Base-by-base conservation (phyloP, 129 eudicot genomes). In the Flaveria bidentis region DNA sequence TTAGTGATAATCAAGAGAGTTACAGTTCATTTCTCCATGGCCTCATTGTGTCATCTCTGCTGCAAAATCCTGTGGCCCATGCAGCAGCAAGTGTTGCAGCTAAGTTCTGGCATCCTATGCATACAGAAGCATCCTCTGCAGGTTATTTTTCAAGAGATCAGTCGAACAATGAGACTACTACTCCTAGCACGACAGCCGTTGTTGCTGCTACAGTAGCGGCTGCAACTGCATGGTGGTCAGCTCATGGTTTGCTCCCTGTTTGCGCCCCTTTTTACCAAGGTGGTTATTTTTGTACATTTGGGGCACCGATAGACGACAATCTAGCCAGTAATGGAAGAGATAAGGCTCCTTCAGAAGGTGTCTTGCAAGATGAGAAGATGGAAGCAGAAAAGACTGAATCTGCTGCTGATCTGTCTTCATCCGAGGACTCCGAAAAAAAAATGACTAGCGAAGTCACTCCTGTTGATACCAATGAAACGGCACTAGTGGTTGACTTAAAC, bases 171-270 rank as follows among this genome's bases (percentile, higher is more conserved):
- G 50, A 66, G 3, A 3, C 51, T 11, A 39, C 88, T 42, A 46
- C 87, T 82, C 97, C 97, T 71, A 86, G 92, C 72, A 76, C 89
- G 85, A 86, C 91, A 39, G 92, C 96, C 52, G 80, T 94, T 72
- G 99, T 96, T 74, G 97, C 93, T 16, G 97, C 99, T n/a, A 94
- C 99, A 6, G 93, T 91, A 68, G 88, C 99, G 58, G 99, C 99
- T 52, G 99, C 99, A 62, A 86, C 94, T 9, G 92, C 99, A 58
- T 94, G 99, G 99, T 94, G 99, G 99, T 90, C 96, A 28, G 85
- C 99, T 68, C 90, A 89, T 81, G 99, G 99, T 69, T 77, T 91
- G 42, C 86, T 91, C 52, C 96, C 98, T 58, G 61, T 88, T 23
- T 87, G 90, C 72, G 49, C 91, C 78, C 92, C 94, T 42, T 78